Base-by-base conservation (phyloP, 257 asterid genomes). In the Catharanthus roseus region DNA sequence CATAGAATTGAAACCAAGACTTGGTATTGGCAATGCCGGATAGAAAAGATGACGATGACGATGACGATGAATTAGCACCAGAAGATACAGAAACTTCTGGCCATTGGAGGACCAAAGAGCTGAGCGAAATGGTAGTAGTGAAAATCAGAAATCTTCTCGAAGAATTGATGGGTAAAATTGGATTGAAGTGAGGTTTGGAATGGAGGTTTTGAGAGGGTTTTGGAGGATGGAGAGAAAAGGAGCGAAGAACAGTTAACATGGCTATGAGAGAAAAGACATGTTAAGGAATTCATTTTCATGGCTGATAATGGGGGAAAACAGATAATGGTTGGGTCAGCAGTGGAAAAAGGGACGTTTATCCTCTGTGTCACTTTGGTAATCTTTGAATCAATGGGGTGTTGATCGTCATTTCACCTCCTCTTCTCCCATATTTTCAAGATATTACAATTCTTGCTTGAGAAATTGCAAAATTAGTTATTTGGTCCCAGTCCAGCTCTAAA, bases 1-100 rank as follows among this genome's bases (percentile, higher is more conserved):
- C 99, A 63, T 82, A 91, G 82, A 85, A 91, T 76, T 82, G 96
- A 84, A 84, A 82, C 99, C 97, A 95, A 26, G 96, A 86, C 83
- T 79, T 91, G 64, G 99, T 91, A 72, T 85, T 93, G 61, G 85
- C 82, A 77, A 95, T 89, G 67, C 92, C 97, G 11, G 96, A 85
- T 26, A 89, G 86, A 77, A 89, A 85, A 28, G 89, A 77, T 1
- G 84, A 78, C 6, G 85, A 23, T 0, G 83, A 29, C 15, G 65
- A 70, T 0, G 82, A 29, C 15, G 65, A 70, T 8, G 81, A 41
- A 8, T 85, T 41, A 49, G 58, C 79, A 72, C 88, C 85, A 34
- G 83, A 76, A 28, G 85, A 80, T 53, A 75, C 47, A 74, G 79
- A 62, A 56, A 71, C 49, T 53, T 65, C 58, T 5, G 85, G 73